Base-by-base conservation (phyloP, 441 rosid species). In the Gossypium laxum region DNA sequence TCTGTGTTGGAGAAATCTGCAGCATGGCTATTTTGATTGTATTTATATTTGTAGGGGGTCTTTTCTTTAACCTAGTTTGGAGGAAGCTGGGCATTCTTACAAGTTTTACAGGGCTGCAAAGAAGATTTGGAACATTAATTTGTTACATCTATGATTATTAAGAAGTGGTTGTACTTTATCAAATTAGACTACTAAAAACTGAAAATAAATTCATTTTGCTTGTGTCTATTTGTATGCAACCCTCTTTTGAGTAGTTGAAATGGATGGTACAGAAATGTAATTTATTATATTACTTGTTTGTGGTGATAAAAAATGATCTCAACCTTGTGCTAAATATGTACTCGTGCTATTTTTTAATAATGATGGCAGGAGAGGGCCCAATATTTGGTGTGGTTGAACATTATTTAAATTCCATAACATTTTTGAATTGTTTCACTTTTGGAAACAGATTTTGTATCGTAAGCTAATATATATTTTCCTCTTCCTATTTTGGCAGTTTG, bases 401-500 rank as follows among this genome's bases (percentile, higher is more conserved):
- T 32, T 38, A 38, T 38, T 38, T 51, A 17, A 52, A 30, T 67
- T 68, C 48, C 47, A 52, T 38, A 30, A 68, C 30, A 10, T 26
- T 52, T 52, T 10, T 45, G 52, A 51, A 30, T 50, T 66, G 5
- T 14, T 67, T 30, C 17, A 18, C 34, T 17, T 18, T 18, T 32
- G 48, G 10, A 12, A 32, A 52, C 3, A 68, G 61, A 18, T 51
- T 51, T 68, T 26, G 11, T 17, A 50, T 58, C 19, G 30, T 1
- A 57, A 70, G 70, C 66, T 71, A 43, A 48, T 41, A 17, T 34
- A 19, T 26, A 10, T 75, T 4, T 57, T 11, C 71, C 72, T 47
- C 11, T 51, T 73, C 30, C 43, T 38, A 78, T 80, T 57, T 78
- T 82, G 79, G 87, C 93, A 95, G 99, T 78, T 91, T 64, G 90